A percentile compares a stretch with the other conserved stretches of the same genome.
phyloP scores from a whole-genome alignment of 2,329 filamentous ascomycete genomes.

The Nemania bipapillata region DNA sequence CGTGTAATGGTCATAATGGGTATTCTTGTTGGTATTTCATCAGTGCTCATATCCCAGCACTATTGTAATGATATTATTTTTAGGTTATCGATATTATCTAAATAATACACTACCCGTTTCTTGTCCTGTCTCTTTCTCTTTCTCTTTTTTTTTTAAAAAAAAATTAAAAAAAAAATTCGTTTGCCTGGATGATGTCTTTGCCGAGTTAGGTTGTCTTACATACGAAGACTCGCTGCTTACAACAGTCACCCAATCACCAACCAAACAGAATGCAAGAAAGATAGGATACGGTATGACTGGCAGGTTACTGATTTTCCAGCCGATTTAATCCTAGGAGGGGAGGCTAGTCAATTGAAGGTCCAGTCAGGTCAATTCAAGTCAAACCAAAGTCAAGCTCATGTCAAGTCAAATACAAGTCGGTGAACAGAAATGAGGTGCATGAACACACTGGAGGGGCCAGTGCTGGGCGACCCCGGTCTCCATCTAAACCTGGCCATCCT shows the following conservation, averaged over 20 bases:
- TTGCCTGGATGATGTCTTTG: neutral
- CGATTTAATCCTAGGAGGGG: conserved; percentile 11
- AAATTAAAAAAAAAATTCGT: too few species aligned
- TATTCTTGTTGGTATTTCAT: too few species aligned
- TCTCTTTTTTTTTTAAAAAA: neutral
- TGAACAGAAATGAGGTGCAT: conserved; percentile 60
- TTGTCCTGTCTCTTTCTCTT: neutral
- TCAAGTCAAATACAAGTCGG: conserved; percentile 52
- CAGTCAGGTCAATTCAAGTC: conserved; percentile 7
- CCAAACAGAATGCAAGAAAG: conserved; percentile 25
- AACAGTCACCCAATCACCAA: neutral
- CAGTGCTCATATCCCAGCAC: too few species aligned
- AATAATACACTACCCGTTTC: too few species aligned
- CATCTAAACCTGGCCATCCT: conserved; percentile 42
- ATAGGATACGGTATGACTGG: conserved; percentile 29
- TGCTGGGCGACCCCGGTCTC: conserved; percentile 46
- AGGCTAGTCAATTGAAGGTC: conserved; percentile 3
- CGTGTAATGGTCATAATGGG: too few species aligned
- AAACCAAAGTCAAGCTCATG: neutral
- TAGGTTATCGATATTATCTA: too few species aligned
- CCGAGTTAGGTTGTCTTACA: conserved; percentile 20
- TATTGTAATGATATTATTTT: too few species aligned
- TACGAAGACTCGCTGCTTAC: conserved; percentile 1
- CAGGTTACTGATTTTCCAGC: conserved; percentile 21
- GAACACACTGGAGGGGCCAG: conserved; percentile 54